Evolutionary conservation across 148 eudicot species (phyloP), one percentile per base, ranked within the genome.

Genomic region (Cornus suecica): DNA sequence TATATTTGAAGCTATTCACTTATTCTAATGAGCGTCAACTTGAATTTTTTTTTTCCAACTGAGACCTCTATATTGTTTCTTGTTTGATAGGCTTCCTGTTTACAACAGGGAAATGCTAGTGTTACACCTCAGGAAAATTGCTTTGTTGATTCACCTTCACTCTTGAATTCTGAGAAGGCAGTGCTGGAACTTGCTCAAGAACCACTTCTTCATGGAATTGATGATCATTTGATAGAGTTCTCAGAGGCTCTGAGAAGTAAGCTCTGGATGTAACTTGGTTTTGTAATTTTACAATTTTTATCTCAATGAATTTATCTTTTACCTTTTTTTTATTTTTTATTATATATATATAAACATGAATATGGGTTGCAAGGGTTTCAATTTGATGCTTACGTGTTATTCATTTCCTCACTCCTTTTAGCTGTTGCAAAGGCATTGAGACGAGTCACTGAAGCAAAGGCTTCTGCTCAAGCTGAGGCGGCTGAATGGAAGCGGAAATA

Each of bases 401-500:
- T 14, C 25, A 16, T 58, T 71, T 80, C 30, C 68, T 66, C 71
- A 26, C 15, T 72, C 79, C 29, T 71, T 83, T 76, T 71, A 95
- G 99, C 97, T 84, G 97, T 95, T 83, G 91, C 92, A 74, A 95
- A 92, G 88, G 89, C 91, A 71, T 82, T 95, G 56, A 88, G 94
- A 78, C 87, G 84, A 77, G 97, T 85, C 32, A 87, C 91, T 28
- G 99, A 95, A 87, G 99, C 94, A 29, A 95, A 95, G 86, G 97
- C 99, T 73, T 86, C 94, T 77, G 99, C 97, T 76, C 96, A 89
- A 84, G 91, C 94, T 66, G 99, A 95, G 81, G 99, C 97, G 69
- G 87, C 87, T 82, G 99, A 95, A 77, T 95, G 99, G 99, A 95
- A 95, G 80, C 97, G 99, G 13, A 95, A 90, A 85, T 95, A 83